These are phyloP conservation scores for Candida vartiovaarae DNA, from an alignment of 805 yeast species.

Conservation along the genomic window DNA sequence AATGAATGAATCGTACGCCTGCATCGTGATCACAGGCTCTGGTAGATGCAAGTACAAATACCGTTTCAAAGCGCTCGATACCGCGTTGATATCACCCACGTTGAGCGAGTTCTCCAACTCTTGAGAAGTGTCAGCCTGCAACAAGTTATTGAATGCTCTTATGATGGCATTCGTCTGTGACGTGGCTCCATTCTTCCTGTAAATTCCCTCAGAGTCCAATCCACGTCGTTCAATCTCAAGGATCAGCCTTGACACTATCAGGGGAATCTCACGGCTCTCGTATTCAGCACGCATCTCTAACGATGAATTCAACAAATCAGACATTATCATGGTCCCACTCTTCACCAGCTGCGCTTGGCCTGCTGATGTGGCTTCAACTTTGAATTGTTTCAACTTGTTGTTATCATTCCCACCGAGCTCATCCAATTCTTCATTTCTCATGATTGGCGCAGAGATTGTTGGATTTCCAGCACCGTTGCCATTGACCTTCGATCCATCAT, in stretches of 20 bases:
- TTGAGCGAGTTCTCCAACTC: slow-evolving; percentile 30
- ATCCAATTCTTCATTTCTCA: slow-evolving; percentile 27
- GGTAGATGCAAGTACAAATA: slow-evolving; percentile 72
- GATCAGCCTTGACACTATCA: slow-evolving; percentile 64
- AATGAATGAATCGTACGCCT: slow-evolving; percentile 60
- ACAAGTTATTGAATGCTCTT: slow-evolving; percentile 25
- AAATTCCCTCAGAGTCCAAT: slow-evolving; percentile 75
- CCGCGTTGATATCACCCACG: slow-evolving; percentile 72
- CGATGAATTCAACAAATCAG: slow-evolving; percentile 33
- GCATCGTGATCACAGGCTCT: slow-evolving; percentile 73
- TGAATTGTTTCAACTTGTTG: slow-evolving; percentile 23
- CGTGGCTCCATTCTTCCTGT: slow-evolving; percentile 65
- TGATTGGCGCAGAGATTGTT: slow-evolving; percentile 30
- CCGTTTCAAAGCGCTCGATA: slow-evolving; percentile 80
- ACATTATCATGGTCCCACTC: slow-evolving; percentile 7
- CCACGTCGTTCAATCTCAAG: slow-evolving; percentile 75
- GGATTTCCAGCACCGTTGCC: slow-evolving; percentile 14
- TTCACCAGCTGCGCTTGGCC: neutral
- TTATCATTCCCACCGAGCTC: slow-evolving; percentile 30
- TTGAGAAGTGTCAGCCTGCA: slow-evolving; percentile 26
- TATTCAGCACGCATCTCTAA: slow-evolving; percentile 54
- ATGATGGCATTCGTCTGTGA: slow-evolving; percentile 29
- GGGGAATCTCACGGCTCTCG: slow-evolving; percentile 63
- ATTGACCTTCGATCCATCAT: slow-evolving; percentile 4
- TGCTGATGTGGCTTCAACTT: slow-evolving; percentile 2